Evolutionary conservation across 768 basidiomycete genomes (phyloP).

Genomic region (Collybia sp.): DNA sequence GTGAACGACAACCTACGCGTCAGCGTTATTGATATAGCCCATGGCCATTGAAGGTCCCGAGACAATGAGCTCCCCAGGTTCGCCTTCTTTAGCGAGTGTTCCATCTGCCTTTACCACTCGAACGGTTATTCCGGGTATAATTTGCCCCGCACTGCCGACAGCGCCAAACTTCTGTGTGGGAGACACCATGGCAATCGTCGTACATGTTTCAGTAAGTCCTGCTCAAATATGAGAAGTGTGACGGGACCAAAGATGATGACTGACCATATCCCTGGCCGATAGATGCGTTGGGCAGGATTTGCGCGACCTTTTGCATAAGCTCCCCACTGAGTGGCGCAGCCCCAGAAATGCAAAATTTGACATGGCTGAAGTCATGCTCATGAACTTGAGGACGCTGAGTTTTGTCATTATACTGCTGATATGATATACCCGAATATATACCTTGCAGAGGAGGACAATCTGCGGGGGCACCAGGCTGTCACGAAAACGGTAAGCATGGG

Average conservation of each 20-base stretch:
- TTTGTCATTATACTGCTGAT: constrained; percentile 1
- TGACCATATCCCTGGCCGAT: constrained; percentile 65
- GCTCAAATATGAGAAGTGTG: neutral
- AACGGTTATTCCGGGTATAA: constrained; percentile 53
- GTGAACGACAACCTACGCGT: constrained; percentile 42
- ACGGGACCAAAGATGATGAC: neutral
- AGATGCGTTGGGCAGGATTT: constrained; percentile 51
- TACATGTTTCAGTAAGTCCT: constrained; percentile 66
- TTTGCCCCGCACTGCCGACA: constrained; percentile 51
- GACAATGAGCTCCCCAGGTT: constrained; percentile 60
- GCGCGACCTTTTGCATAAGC: constrained; percentile 37
- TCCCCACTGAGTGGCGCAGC: constrained; percentile 63
- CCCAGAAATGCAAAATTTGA: constrained; percentile 52
- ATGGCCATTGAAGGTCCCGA: constrained; percentile 57
- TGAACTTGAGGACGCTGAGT: constrained; percentile 46
- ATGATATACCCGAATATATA: constrained; percentile 12
- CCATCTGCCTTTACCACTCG: constrained; percentile 58
- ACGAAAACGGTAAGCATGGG: neutral
- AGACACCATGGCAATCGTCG: constrained; percentile 44
- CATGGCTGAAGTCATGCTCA: constrained; percentile 43
- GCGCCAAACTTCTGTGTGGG: constrained; percentile 38
- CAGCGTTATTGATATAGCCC: constrained; percentile 51
- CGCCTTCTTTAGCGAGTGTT: constrained; percentile 47
- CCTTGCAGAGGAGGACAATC: constrained; percentile 64
- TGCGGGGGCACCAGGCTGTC: constrained; percentile 64